Evolutionary conservation across 257 asterid species (phyloP), one percentile per base, ranked within the genome.

Genomic region (Salvia rosmarinus): DNA sequence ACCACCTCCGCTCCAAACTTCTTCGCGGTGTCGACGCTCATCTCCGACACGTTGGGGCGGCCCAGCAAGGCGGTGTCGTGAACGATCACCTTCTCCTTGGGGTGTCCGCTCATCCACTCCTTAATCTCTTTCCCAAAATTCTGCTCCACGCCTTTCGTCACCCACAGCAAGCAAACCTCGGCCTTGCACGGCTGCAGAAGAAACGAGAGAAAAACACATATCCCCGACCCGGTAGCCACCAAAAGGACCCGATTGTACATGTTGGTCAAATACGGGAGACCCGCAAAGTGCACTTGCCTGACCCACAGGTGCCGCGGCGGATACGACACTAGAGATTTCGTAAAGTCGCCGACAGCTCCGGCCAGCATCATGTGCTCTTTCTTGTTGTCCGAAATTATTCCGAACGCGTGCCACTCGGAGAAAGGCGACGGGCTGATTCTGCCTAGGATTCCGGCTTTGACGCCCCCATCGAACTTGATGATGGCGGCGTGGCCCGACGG

Each of bases 371-470:
- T 84, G 80, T 89, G 96, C 6, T 82, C 86, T 1, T 52, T 71
- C 43, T 89, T 79, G 13, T 84, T 83, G 62, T 89, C 91, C 0
- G 96, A 89, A 1, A 89, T 87, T 0, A 89, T 89, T 0, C 96
- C 96, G 59, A 89, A 89, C 0, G 96, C 96, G 55, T 89, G 96
- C 96, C 96, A 89, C 51, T 89, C 96, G 0, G 96, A 89, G 2
- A 84, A 74, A 0, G 96, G 96, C 0, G 96, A 89, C 2, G 91
- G 96, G 71, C 96, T 89, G 30, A 89, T 89, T 20, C 94, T 72
- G 12, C 94, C 96, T 1, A 89, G 68, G 2, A 89, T 79, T 16
- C 94, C 96, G 0, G 96, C 61, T 42, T 85, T 82, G 0, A 89
- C 75, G 1, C 96, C 91, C 3, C 94, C 96, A 3, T 82, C 81